phyloP scores from a whole-genome alignment of 2,329 filamentous ascomycete genomes.

The Verticillium longisporum region DNA sequence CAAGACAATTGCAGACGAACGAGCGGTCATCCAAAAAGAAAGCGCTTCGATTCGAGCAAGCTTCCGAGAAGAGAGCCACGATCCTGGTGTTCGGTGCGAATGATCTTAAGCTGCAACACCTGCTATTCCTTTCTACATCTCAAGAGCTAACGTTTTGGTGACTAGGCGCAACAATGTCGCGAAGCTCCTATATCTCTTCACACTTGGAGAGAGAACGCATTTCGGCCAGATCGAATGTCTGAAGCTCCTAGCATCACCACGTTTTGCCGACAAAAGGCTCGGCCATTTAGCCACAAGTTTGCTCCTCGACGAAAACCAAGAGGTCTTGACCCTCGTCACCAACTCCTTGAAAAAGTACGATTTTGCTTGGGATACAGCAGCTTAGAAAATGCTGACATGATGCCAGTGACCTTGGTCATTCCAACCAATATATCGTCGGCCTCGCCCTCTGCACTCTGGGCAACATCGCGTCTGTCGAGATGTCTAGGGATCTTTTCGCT shows the following conservation, averaged over 20 bases:
- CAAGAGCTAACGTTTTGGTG: constrained; percentile 10
- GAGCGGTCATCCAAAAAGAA: constrained; percentile 97
- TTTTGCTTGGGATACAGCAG: neutral
- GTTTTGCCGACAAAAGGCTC: constrained; percentile 94
- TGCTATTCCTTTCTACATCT: constrained; percentile 1
- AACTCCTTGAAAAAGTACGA: constrained; percentile 92
- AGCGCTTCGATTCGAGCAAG: constrained; percentile 95
- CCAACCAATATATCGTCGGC: constrained; percentile 97
- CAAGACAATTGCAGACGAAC: constrained; percentile 98
- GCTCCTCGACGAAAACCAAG: constrained; percentile 94
- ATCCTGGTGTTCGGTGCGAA: constrained; percentile 79
- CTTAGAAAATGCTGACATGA: constrained; percentile 22
- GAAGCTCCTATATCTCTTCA: constrained; percentile 97
- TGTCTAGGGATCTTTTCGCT: constrained; percentile 94
- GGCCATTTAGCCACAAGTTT: constrained; percentile 96
- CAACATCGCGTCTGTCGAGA: constrained; percentile 96
- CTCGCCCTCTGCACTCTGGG: constrained; percentile 92
- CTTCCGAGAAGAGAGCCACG: constrained; percentile 93
- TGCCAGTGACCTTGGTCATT: constrained; percentile 83
- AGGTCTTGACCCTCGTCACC: constrained; percentile 92
- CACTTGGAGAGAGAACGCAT: constrained; percentile 91
- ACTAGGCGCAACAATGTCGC: constrained; percentile 94
- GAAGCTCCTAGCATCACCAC: constrained; percentile 91
- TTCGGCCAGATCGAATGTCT: constrained; percentile 99
- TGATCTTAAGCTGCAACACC: constrained; percentile 3